A percentile compares a stretch with the other conserved stretches of the same genome.
These are phyloP conservation scores for Rhododendron vialii DNA, from an alignment of 148 eudicot species.

Conservation along the genomic window DNA sequence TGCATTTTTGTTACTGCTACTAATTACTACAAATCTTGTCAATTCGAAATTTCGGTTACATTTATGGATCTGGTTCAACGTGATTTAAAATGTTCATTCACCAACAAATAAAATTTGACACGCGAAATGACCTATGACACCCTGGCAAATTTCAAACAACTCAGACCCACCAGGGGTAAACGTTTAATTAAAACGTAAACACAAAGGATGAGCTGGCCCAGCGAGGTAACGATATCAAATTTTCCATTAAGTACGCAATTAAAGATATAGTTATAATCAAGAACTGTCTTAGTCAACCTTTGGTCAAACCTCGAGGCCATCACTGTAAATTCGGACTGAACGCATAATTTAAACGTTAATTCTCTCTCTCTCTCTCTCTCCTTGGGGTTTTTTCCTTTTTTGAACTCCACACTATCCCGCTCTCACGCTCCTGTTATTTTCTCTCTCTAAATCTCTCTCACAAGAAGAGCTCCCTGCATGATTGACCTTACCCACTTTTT, in stretches of 20 bases:
- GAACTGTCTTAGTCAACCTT: not conserved
- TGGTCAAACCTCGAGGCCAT: constrained; percentile 1
- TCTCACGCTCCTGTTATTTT: constrained; percentile 3
- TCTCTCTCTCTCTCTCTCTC: not conserved
- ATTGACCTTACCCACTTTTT: constrained; percentile 18
- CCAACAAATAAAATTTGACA: not conserved
- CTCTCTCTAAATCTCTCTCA: not conserved
- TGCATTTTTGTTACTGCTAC: no score
- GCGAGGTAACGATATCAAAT: not conserved
- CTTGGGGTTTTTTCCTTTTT: not conserved
- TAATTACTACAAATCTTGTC: not conserved
- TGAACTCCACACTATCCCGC: not conserved
- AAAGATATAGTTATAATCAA: not conserved
- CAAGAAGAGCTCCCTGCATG: constrained; percentile 11
- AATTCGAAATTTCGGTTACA: not conserved
- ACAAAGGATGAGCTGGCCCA: not conserved
- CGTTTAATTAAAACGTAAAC: not conserved
- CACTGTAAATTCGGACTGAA: constrained; percentile 4
- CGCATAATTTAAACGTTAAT: not conserved
- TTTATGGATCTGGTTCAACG: not conserved
- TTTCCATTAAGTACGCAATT: not conserved
- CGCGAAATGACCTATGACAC: not conserved
- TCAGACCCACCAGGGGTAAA: not conserved
- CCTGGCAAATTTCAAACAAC: not conserved
- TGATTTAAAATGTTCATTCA: not conserved